A percentile compares a stretch with the other conserved stretches of the same genome.
Conservation (phyloP, 495 filamentous ascomycete genomes). For the Apodospora peruviana region DNA sequence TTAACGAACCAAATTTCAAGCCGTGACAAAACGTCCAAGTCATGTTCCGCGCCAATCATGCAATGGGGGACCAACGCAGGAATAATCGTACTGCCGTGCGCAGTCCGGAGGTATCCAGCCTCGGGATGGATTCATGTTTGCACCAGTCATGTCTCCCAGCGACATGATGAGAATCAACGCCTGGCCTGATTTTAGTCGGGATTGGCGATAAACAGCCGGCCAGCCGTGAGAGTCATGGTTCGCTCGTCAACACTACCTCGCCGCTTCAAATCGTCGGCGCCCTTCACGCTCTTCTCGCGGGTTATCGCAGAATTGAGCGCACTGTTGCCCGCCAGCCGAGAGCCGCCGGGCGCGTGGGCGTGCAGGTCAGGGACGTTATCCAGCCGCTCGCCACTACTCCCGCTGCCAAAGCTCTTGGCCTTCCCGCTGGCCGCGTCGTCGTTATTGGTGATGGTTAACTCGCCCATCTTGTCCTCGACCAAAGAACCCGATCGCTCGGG, state of each 20-base stretch:
- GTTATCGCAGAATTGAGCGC: slow-evolving; percentile 46
- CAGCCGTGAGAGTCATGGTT: slow-evolving; percentile 73
- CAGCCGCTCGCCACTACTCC: slow-evolving; percentile 48
- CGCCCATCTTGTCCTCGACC: slow-evolving; percentile 29
- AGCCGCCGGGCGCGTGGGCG: slow-evolving; percentile 10
- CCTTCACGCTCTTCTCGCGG: slow-evolving; percentile 61
- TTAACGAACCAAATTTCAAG: too few relatives aligned
- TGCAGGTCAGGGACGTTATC: slow-evolving; percentile 43
- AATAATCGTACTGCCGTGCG: too few relatives aligned
- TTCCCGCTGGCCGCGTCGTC: slow-evolving; percentile 43
- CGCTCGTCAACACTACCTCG: slow-evolving; percentile 93
- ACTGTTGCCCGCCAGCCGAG: slow-evolving; percentile 48
- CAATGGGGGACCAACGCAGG: too few relatives aligned
- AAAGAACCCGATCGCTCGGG: slow-evolving; percentile 49
- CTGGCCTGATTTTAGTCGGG: slow-evolving; percentile 81
- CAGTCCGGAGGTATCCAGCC: too few relatives aligned
- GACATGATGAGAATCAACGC: too few relatives aligned
- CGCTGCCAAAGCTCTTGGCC: slow-evolving; percentile 44
- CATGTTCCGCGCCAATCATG: too few relatives aligned
- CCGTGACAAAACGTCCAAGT: too few relatives aligned
- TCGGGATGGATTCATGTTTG: too few relatives aligned
- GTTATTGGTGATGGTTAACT: slow-evolving; percentile 21
- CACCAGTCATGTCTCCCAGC: too few relatives aligned
- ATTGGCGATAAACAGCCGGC: slow-evolving; percentile 88
- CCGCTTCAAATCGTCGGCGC: slow-evolving; percentile 68